Percentiles rank a stretch among this genome's conserved stretches.
Evolutionary conservation across 2,329 filamentous ascomycete species (phyloP).

Genomic region (Diaporthe capsici): DNA sequence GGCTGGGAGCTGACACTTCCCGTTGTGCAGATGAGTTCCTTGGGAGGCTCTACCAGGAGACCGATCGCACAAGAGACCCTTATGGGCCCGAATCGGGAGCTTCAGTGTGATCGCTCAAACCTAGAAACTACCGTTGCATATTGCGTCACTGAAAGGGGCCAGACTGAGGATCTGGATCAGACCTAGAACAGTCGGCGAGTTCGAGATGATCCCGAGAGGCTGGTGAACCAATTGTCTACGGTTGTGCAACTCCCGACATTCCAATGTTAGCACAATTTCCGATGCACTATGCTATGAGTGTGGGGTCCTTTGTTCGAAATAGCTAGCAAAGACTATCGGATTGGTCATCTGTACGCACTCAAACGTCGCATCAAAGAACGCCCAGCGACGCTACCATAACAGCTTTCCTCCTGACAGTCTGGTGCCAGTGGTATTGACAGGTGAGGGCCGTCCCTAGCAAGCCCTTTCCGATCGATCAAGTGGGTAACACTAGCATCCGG

Average conservation of each 20-base stretch:
- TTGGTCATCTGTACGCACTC: background rate
- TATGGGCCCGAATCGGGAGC: background rate
- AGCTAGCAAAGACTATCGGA: background rate
- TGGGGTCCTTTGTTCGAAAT: background rate
- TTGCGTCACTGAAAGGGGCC: background rate
- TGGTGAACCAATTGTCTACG: background rate
- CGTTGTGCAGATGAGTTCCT: background rate
- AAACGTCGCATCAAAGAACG: background rate
- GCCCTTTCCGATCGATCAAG: background rate
- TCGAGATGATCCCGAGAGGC: background rate
- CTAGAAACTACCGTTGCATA: background rate
- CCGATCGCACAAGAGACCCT: too few relatives aligned
- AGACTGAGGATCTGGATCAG: background rate
- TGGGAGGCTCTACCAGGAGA: background rate
- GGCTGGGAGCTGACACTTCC: background rate
- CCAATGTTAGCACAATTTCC: background rate
- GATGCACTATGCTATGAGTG: background rate
- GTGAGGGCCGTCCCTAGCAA: constrained; percentile 8
- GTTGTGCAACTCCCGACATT: background rate
- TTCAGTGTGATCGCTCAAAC: background rate
- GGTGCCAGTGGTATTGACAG: background rate
- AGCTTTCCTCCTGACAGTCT: background rate
- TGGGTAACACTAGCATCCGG: background rate
- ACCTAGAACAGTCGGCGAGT: background rate
- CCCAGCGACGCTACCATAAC: background rate